Evolutionary conservation across 495 filamentous ascomycete species (phyloP), one percentile per base, ranked within the genome.

Genomic region (Talaromyces nanjingensis): DNA sequence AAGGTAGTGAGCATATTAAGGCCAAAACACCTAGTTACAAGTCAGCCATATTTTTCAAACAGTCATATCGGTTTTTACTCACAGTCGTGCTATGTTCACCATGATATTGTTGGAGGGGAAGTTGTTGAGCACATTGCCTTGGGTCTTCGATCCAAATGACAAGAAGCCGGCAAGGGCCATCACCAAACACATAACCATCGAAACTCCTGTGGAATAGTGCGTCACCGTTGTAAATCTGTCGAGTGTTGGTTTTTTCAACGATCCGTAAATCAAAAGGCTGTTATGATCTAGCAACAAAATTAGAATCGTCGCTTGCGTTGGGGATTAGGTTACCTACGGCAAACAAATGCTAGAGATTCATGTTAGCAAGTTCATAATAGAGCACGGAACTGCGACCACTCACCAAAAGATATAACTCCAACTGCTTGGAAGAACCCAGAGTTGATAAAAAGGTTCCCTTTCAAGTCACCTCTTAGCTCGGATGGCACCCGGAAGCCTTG

Each of bases 1-100:
- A 98, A 79, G 2, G 94, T 98, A 6, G 94, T 98, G 65, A 98
- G 85, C 94, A 98, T 98, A 79, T 98, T 98, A 62, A 98, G 77
- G 4, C 96, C 94, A 67, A 98, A 97, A 72, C 91, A 97, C 68
- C 73, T 78, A 55, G 14, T 4, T 59, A 63, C 24, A 49, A 8
- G 14, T 27, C 27, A 62, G 59, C 37, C 2, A 29, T 56, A 47
- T 20, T 37, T 34, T 33, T 3, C 61, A 18, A 14, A 29, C 4
- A 29, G 7, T n/a, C 2, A n/a, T 53, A 14, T 33, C 0, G 54
- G 4, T 37, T 12, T 22, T 31, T 20, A 68, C 83, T 68, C 77
- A 89, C 85, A 98, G 80, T 68, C 94, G 86, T 49, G 94, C 94
- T 61, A 98, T 85, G 73, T 97, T 98, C 66, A 97, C 90, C 83